These are phyloP conservation scores for Prosopis cineraria DNA, from an alignment of 306 rosid species.

Conservation along the genomic window DNA sequence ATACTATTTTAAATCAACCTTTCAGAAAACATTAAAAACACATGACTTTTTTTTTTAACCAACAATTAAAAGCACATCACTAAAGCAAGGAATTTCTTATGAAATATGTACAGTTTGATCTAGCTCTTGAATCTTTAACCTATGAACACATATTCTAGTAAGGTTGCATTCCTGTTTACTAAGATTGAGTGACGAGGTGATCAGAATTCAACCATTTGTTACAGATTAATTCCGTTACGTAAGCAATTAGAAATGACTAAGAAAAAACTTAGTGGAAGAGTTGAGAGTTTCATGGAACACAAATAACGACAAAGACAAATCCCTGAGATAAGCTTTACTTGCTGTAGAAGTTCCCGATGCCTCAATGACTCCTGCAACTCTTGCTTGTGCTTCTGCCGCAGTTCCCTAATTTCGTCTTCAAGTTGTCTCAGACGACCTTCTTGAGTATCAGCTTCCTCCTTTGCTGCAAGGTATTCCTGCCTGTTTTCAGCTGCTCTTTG, in stretches of 20 bases:
- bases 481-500: constrained; percentile 99
- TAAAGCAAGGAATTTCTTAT: constrained; percentile 35
- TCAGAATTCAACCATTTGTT: constrained; percentile 19
- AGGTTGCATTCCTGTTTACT: neutral
- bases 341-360: constrained; percentile 86
- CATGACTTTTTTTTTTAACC: too few relatives aligned
- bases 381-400: constrained; percentile 85
- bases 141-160: neutral
- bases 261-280: constrained; percentile 16
- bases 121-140: neutral
- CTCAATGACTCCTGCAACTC: constrained; percentile 85
- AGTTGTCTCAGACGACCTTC: constrained; percentile 94
- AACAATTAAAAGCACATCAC: constrained; percentile 13
- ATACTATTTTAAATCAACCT: constrained; percentile 20
- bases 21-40: constrained; percentile 3
- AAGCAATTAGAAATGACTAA: constrained; percentile 8
- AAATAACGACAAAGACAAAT: constrained; percentile 1
- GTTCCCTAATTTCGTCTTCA: constrained; percentile 83
- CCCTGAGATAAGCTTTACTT: constrained; percentile 54
- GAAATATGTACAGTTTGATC: neutral
- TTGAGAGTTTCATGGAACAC: neutral
- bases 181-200: neutral
- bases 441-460: constrained; percentile 97
- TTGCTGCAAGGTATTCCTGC: constrained; percentile 93
- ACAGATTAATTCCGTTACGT: constrained; percentile 18